Base-by-base conservation (phyloP, 805 yeast species). In the Lipomyces starkeyi region DNA sequence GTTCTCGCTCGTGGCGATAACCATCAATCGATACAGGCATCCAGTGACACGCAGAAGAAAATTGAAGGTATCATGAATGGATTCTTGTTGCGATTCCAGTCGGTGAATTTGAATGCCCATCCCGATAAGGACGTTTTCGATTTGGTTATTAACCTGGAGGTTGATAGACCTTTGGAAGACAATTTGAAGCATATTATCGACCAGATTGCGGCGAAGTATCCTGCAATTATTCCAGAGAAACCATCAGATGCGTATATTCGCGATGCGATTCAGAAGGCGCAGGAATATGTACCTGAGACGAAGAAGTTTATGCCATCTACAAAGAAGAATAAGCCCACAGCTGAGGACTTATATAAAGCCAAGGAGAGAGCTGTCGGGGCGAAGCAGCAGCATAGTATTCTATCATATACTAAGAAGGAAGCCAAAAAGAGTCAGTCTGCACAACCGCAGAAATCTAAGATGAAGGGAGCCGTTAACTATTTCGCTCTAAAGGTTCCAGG, bases 21-120 rank as follows among this genome's bases (percentile, higher is more conserved):
- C 71, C 99, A 95, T 76, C 97, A 91, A 76, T 87, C 93, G 1
- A 91, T 95, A 52, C 87, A 89, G 71, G 83, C 81, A 3, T 76
- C 74, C 0, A 74, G 78, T 2, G 82, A 84, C 64, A 87, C 88
- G 9, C 80, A 81, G 3, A 77, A 78, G 20, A 81, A 83, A 62
- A 87, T 91, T 0, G 78, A 81, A 43, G 84, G 82, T 25, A 88
- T 95, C 40, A 87, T 94, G 91, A 80, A 80, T 37, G 92, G 93
- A 0, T 93, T 94, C 74, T 80, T 91, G 59, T 81, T 82, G 4
- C 80, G 95, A 65, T 91, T 88, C 74, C 91, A 91, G 75, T 85
- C 87, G 0, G 83, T 91, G 1, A 79, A 85, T 67, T 66, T 79
- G 0, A 64, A 70, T 0, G 76, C 69, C 14, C 77, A 75, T 2